These are phyloP conservation scores for Peronosclerospora sorghi DNA, from an alignment of 352 stramenopile genomes.

Conservation along the genomic window DNA sequence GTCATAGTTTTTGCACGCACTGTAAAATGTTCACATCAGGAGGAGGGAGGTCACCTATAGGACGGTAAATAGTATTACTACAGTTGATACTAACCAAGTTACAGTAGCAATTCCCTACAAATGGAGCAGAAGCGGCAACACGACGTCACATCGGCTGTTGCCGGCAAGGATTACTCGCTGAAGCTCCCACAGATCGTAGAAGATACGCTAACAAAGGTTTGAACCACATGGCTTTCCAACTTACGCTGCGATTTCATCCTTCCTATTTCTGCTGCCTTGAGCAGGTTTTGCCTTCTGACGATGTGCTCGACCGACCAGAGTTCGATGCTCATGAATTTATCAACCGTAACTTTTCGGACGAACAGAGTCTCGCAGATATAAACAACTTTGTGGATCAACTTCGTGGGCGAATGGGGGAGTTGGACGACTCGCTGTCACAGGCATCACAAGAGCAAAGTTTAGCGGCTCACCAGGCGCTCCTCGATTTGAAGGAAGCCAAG, in stretches of 20 bases:
- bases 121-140: too few species aligned
- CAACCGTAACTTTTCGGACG: conserved; percentile 88
- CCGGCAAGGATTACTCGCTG: conserved; percentile 19
- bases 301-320: conserved; percentile 78
- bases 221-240: background rate
- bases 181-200: conserved; percentile 45
- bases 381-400: conserved; percentile 77
- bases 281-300: conserved; percentile 68
- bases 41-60: too few species aligned
- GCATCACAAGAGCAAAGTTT: conserved; percentile 72
- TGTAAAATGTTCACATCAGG: too few species aligned
- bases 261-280: background rate
- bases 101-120: too few species aligned
- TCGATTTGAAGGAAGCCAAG: conserved; percentile 78
- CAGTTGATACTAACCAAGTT: too few species aligned
- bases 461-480: conserved; percentile 62
- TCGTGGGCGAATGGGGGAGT: conserved; percentile 63
- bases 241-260: background rate
- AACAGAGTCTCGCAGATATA: conserved; percentile 68
- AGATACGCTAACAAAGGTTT: conserved; percentile 39
- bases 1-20: too few species aligned
- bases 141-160: too few species aligned
- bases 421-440: conserved; percentile 71
- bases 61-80: too few species aligned
- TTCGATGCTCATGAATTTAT: conserved; percentile 90